phyloP scores from a whole-genome alignment of 768 basidiomycete species.

The Panaeolus cyanescens region DNA sequence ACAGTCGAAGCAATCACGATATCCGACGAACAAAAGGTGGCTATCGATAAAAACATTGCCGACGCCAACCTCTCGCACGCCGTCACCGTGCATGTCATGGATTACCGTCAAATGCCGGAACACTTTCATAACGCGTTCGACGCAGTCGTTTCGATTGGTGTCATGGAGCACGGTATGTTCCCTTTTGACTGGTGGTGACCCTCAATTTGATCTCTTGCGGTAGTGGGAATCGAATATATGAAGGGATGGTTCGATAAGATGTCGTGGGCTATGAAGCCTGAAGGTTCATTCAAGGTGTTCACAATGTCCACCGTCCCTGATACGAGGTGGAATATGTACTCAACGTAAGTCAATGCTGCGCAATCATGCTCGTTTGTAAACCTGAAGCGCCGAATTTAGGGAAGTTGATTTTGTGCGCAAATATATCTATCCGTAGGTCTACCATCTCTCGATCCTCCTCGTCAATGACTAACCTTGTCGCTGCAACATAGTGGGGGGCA shows the following conservation, averaged over 20 bases:
- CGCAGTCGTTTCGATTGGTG: constrained; percentile 12
- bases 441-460: not conserved
- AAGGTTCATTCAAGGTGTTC: constrained; percentile 14
- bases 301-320: constrained; percentile 14
- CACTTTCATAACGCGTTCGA: constrained; percentile 13
- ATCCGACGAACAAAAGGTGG: constrained; percentile 10
- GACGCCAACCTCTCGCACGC: constrained; percentile 13
- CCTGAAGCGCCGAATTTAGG: not conserved
- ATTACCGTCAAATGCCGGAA: constrained; percentile 13
- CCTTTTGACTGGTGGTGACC: not conserved
- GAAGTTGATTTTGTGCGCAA: constrained; percentile 13
- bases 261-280: constrained; percentile 14
- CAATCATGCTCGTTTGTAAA: not conserved
- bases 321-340: constrained; percentile 9
- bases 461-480: not conserved
- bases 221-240: constrained; percentile 14
- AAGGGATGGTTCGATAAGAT: constrained; percentile 12
- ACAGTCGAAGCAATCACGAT: constrained; percentile 12
- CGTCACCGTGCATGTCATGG: constrained; percentile 13
- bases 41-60: constrained; percentile 8
- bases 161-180: constrained; percentile 15
- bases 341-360: constrained; percentile 9
- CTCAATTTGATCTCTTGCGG: not conserved
- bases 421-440: constrained; percentile 13
- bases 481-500: constrained; percentile 5